These are phyloP conservation scores for Thuja plicata DNA, from an alignment of 83 land plant species.

Conservation along the genomic window DNA sequence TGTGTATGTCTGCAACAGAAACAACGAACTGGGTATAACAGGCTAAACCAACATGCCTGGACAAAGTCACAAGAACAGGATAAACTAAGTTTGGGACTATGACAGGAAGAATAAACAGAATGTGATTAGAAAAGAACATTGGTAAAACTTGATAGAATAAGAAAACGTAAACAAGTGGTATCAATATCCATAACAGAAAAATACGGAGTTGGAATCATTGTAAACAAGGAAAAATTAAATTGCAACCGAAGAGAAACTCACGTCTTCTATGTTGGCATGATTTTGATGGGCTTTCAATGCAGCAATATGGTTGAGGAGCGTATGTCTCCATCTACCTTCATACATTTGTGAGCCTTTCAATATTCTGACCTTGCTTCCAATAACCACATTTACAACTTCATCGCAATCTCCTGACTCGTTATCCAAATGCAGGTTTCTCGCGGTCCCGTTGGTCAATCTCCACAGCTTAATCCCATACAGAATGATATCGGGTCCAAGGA, in stretches of 20 bases:
- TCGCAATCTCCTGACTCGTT: constrained; percentile 4
- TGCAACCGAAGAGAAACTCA: constrained; percentile 3
- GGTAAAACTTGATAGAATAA: not conserved
- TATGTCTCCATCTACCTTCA: constrained; percentile 1
- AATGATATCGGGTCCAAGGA: constrained; percentile 10
- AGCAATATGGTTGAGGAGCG: not conserved
- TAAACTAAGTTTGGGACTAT: not conserved
- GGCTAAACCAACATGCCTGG: not conserved
- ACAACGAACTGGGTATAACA: not conserved
- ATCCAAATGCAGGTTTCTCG: constrained; percentile 10
- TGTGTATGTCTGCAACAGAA: not conserved
- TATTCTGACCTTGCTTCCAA: constrained; percentile 12
- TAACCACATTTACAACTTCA: constrained; percentile 8
- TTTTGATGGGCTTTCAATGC: constrained; percentile 4
- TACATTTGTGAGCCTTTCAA: constrained; percentile 11
- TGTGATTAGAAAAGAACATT: not conserved
- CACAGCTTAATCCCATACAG: constrained; percentile 14
- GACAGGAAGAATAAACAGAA: not conserved
- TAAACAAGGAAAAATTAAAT: not conserved
- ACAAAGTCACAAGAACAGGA: not conserved
- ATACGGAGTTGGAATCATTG: not conserved
- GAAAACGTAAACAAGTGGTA: not conserved
- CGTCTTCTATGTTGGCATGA: constrained; percentile 7
- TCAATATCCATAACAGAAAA: not conserved
- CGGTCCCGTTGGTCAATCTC: not conserved